Conservation (phyloP, 1,284 basidiomycete genomes). For the Heterobasidion annosum region DNA sequence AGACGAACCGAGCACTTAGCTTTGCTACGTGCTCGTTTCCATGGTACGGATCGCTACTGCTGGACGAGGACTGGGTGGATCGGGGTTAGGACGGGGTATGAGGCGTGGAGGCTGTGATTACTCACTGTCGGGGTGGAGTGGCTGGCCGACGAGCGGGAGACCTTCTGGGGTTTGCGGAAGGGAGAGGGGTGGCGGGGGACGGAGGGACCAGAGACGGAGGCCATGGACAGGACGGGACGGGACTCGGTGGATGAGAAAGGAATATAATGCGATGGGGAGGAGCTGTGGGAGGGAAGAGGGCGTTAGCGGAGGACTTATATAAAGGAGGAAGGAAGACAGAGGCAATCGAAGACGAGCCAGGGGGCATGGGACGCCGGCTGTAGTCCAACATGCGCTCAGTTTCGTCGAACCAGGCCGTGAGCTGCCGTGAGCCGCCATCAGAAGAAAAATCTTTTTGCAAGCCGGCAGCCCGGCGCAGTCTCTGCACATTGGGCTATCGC, state of each 20-base stretch:
- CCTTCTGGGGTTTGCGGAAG: conserved; percentile 16
- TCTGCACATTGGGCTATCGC: neutral
- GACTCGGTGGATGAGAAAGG: conserved; percentile 1
- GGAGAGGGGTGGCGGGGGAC: conserved; percentile 22
- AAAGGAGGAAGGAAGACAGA: neutral
- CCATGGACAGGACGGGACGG: conserved; percentile 15
- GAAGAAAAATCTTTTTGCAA: neutral
- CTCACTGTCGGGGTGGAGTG: conserved; percentile 10
- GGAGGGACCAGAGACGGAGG: conserved; percentile 19
- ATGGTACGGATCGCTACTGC: conserved; percentile 57
- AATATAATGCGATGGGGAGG: neutral
- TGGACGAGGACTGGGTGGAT: conserved; percentile 5
- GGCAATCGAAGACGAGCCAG: neutral
- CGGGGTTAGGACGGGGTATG: conserved; percentile 5
- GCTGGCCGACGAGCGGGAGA: conserved; percentile 12
- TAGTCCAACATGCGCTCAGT: neutral
- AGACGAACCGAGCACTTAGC: conserved; percentile 27
- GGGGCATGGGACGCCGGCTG: too few relatives aligned
- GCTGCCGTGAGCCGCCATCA: neutral
- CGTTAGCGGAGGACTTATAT: neutral
- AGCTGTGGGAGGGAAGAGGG: neutral
- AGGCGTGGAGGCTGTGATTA: neutral
- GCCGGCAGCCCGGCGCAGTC: too few relatives aligned
- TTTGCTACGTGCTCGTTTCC: conserved; percentile 57
- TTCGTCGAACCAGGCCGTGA: neutral